Base-by-base conservation (phyloP, 2,329 filamentous ascomycete genomes). In the Colletotrichum aenigma region DNA sequence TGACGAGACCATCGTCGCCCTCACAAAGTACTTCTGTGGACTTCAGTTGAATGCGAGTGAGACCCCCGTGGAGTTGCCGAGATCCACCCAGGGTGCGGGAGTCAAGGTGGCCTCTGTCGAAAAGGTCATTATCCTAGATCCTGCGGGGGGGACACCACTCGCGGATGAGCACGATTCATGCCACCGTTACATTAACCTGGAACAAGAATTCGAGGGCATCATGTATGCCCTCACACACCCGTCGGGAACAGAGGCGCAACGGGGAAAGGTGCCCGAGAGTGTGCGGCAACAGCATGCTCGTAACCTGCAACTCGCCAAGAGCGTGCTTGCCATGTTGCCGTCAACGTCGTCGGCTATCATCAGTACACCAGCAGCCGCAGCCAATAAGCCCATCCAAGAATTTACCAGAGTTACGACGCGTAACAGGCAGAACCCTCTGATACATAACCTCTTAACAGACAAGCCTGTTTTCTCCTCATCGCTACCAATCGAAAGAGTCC, bases 401-500 rank as follows among this genome's bases (percentile, higher is more conserved):
- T 84, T 87, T 16, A 79, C 78, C 32, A 89, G 89, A 76, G 90
- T 91, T 4, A 88, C 87, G 26, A 92, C 90, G 0, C 86, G 90
- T 73, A 87, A 86, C 62, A 88, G 87, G 72, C 89, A 90, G 81
- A 99, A 99, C 80, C 96, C 96, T 0, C 88, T 99, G 2, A 97
- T 99, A 61, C 96, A 99, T 85, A 98, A 98, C 80, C 91, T 99
- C 2, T 90, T 99, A 12, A 99, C 97, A 3, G 97, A 99, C 85
- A 97, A 98, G 81, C 96, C 97, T 0, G 91, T 96, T 16, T 94
- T 96, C 78, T 98, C 97, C 2, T 97, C 97, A 2, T 99, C 97
- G 1, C 88, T 99, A 1, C 97, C 97, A 0, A 89, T 93, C 8
- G 91, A 93, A 55, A 90, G 94, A 65, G 89, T 95, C 36, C 86